Percentiles rank a stretch among this genome's conserved stretches.
Conservation (phyloP, 805 yeast genomes). For the Saturnispora sanitii region DNA sequence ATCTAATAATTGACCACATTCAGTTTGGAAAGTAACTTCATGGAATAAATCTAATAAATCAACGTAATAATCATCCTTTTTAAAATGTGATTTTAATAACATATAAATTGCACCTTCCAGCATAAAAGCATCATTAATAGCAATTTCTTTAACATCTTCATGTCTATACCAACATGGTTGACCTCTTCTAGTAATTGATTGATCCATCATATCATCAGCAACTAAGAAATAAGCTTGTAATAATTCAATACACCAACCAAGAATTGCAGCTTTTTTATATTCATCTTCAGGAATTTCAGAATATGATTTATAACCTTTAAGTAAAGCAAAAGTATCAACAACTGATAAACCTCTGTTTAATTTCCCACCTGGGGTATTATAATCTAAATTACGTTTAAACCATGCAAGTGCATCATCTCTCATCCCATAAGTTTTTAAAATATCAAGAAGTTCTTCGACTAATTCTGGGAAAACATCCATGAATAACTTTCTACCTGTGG, state of each 20-base stretch:
- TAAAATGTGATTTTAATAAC: slow-evolving; percentile 82
- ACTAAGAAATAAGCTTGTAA: slow-evolving; percentile 94
- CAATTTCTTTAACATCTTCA: slow-evolving; percentile 78
- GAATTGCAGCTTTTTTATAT: slow-evolving; percentile 73
- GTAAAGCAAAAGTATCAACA: slow-evolving; percentile 78
- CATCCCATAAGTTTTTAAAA: slow-evolving; percentile 62
- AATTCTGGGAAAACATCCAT: slow-evolving; percentile 62
- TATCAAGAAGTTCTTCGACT: slow-evolving; percentile 62
- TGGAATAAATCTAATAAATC: slow-evolving; percentile 91
- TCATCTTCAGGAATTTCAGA: slow-evolving; percentile 55
- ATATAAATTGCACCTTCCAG: slow-evolving; percentile 90
- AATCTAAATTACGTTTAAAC: slow-evolving; percentile 63
- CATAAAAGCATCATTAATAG: slow-evolving; percentile 96
- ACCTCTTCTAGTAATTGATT: slow-evolving; percentile 92
- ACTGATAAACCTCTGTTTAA: slow-evolving; percentile 94
- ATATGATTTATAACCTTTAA: slow-evolving; percentile 50
- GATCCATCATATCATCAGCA: slow-evolving; percentile 98
- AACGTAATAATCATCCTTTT: slow-evolving; percentile 68
- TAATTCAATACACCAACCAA: slow-evolving; percentile 94
- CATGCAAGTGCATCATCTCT: slow-evolving; percentile 79
- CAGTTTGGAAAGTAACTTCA: slow-evolving; percentile 96
- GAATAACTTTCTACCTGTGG: slow-evolving; percentile 43
- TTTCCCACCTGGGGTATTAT: slow-evolving; percentile 95
- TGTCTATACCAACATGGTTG: slow-evolving; percentile 95
- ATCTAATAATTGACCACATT: slow-evolving; percentile 91